phyloP scores from a whole-genome alignment of 257 asterid genomes.

The Fraxinus americana region DNA sequence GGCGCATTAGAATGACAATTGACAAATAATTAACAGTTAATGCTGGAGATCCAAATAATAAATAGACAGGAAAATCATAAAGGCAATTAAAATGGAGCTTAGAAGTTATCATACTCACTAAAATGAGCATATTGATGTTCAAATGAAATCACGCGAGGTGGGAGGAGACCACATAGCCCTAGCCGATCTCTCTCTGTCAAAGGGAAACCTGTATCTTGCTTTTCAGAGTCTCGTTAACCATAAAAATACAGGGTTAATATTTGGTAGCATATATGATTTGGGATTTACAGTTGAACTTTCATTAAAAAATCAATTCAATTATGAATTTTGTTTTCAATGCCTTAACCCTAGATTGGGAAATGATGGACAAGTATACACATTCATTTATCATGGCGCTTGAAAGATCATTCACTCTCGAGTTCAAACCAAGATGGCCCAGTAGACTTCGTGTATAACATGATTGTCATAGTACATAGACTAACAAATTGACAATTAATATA shows the following conservation, averaged over 20 bases:
- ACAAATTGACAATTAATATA: not conserved
- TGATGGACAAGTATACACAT: no score
- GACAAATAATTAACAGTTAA: conserved; percentile 7
- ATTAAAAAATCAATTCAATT: conserved; percentile 6
- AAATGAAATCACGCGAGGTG: conserved; percentile 97
- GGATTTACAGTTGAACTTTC: not conserved
- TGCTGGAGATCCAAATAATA: conserved; percentile 1
- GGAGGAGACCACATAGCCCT: conserved; percentile 97
- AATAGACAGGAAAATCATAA: not conserved
- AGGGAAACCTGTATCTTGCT: conserved; percentile 97
- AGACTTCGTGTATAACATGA: not conserved
- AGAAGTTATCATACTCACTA: conserved; percentile 60
- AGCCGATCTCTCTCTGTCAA: conserved; percentile 91
- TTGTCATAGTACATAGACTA: not conserved
- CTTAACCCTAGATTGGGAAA: not conserved
- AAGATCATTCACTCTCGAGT: not conserved
- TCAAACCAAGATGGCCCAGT: not conserved
- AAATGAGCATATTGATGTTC: conserved; percentile 96
- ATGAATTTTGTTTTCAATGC: not conserved
- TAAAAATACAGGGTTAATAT: not conserved
- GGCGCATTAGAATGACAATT: not conserved
- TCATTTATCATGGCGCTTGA: conserved; percentile 14
- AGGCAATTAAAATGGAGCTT: conserved; percentile 12
- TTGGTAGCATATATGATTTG: not conserved
- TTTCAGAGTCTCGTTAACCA: conserved; percentile 30